Evolutionary conservation across 768 basidiomycete genomes (phyloP).

Genomic region (Austroboletus festivus): DNA sequence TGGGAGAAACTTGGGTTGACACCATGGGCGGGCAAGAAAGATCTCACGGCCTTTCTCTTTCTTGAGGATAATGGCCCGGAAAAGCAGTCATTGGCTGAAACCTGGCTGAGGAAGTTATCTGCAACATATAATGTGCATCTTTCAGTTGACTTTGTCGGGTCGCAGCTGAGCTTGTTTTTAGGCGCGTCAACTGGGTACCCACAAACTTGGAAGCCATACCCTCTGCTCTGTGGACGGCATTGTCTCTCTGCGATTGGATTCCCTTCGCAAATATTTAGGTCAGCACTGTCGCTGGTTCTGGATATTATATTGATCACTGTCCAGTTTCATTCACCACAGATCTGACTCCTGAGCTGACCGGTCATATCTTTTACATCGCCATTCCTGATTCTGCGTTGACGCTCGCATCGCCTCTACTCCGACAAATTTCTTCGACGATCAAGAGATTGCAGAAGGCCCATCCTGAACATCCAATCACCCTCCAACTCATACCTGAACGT

Average conservation of each 20-base stretch:
- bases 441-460: slow-evolving; percentile 53
- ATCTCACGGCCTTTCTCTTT: slow-evolving; percentile 64
- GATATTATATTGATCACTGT: slow-evolving; percentile 1
- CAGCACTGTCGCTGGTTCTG: slow-evolving; percentile 13
- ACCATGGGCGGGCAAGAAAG: slow-evolving; percentile 69
- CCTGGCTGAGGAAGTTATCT: slow-evolving; percentile 57
- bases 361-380: slow-evolving; percentile 66
- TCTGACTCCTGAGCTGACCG: slow-evolving; percentile 37
- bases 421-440: slow-evolving; percentile 62
- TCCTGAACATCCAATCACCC: slow-evolving; percentile 48
- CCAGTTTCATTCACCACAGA: slow-evolving; percentile 50
- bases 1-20: slow-evolving; percentile 82
- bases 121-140: slow-evolving; percentile 56
- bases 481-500: slow-evolving; percentile 74
- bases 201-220: slow-evolving; percentile 50
- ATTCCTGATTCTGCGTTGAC: slow-evolving; percentile 60
- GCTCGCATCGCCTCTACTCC: slow-evolving; percentile 62
- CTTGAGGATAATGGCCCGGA: slow-evolving; percentile 59
- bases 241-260: slow-evolving; percentile 61
- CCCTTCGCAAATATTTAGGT: slow-evolving; percentile 68
- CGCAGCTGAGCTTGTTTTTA: slow-evolving; percentile 27
- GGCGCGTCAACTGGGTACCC: slow-evolving; percentile 60
- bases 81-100: slow-evolving; percentile 45
- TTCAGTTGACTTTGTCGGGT: slow-evolving; percentile 1
- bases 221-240: slow-evolving; percentile 53